A percentile compares a stretch with the other conserved stretches of the same genome.
Evolutionary conservation across 2,329 filamentous ascomycete species (phyloP).

Genomic region (Boeremia lycopersici): DNA sequence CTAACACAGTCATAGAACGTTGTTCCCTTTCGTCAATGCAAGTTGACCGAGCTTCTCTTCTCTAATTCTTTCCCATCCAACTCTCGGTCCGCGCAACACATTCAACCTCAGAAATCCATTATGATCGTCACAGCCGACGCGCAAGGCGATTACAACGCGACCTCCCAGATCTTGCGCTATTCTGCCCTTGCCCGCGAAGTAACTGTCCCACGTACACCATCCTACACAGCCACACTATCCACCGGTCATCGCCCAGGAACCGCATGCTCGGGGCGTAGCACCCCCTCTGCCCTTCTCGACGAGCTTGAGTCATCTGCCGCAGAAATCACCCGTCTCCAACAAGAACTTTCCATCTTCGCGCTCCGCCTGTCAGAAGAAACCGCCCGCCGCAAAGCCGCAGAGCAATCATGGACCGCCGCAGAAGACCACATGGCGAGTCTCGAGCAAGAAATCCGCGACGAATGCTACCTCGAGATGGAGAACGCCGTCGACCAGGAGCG

Average conservation of each 20-base stretch:
- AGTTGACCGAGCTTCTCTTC: conserved; percentile 60
- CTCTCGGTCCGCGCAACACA: conserved; percentile 53
- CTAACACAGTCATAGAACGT: conserved; percentile 55
- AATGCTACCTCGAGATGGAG: conserved; percentile 88
- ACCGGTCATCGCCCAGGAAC: conserved; percentile 39
- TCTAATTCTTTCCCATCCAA: conserved; percentile 56
- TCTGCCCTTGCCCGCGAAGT: conserved; percentile 91
- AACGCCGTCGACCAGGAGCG: conserved; percentile 74
- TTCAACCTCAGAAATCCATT: conserved; percentile 77
- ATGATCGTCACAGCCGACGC: conserved; percentile 98
- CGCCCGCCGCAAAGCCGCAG: conserved; percentile 71
- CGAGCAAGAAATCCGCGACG: conserved; percentile 85
- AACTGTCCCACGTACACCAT: conserved; percentile 86
- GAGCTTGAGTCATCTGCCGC: conserved; percentile 83
- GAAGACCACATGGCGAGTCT: conserved; percentile 71
- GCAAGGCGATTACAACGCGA: conserved; percentile 92
- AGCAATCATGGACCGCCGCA: conserved; percentile 72
- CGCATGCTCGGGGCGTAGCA: conserved; percentile 53
- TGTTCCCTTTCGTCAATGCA: conserved; percentile 71
- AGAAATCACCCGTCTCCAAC: conserved; percentile 78
- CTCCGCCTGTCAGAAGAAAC: conserved; percentile 73
- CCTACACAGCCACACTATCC: conserved; percentile 69
- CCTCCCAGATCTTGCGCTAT: conserved; percentile 93
- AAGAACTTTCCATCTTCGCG: conserved; percentile 77
- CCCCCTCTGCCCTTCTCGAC: conserved; percentile 55